A percentile compares a stretch with the other conserved stretches of the same genome.
These are phyloP conservation scores for Cupressus sempervirens DNA, from an alignment of 75 land plant genomes.

Conservation along the genomic window DNA sequence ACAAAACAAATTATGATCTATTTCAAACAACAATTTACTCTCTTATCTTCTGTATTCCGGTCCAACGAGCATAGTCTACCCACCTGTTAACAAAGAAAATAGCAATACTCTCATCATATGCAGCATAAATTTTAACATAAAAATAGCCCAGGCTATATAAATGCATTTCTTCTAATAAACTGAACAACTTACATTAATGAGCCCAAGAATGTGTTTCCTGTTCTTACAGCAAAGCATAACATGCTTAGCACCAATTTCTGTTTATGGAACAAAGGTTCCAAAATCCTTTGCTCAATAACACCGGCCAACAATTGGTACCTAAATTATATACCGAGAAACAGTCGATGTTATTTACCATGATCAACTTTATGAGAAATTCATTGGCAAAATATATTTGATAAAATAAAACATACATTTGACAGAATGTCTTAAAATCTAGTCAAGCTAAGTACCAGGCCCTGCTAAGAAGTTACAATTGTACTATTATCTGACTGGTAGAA, in stretches of 20 bases:
- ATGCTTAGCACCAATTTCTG: slow-evolving; percentile 66
- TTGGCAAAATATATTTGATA: neutral
- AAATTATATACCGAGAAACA: neutral
- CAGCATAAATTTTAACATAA: neutral
- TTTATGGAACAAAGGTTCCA: slow-evolving; percentile 86
- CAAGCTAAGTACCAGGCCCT: neutral
- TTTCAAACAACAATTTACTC: slow-evolving; percentile 21
- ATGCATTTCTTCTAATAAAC: neutral
- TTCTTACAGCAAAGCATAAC: slow-evolving; percentile 75
- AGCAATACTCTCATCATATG: slow-evolving; percentile 6
- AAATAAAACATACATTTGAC: neutral
- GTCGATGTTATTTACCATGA: neutral
- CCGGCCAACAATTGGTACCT: slow-evolving; percentile 93
- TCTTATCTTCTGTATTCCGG: slow-evolving; percentile 69
- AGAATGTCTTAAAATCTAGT: neutral
- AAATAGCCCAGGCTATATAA: neutral
- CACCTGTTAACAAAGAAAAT: slow-evolving; percentile 55
- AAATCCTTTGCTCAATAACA: slow-evolving; percentile 77
- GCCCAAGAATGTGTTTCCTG: slow-evolving; percentile 88
- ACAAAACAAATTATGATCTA: neutral
- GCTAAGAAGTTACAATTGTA: neutral
- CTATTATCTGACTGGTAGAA: neutral
- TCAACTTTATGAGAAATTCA: neutral
- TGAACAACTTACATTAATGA: slow-evolving; percentile 64
- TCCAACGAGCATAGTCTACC: slow-evolving; percentile 95